These are phyloP conservation scores for Xylaria sp. DNA, from an alignment of 2,329 filamentous ascomycete genomes.

Conservation along the genomic window DNA sequence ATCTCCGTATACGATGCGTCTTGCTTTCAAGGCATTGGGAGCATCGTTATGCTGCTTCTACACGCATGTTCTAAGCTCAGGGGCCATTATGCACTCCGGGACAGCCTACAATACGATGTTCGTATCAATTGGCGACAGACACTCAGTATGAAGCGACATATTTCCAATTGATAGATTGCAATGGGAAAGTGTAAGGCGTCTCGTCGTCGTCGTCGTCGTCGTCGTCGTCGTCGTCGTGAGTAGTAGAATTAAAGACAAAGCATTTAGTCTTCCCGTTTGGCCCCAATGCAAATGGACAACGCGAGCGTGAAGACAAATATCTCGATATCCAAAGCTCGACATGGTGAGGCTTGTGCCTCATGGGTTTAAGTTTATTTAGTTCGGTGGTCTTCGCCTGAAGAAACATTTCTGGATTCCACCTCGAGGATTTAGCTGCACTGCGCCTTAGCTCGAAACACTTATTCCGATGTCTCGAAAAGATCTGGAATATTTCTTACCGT, in stretches of 20 bases:
- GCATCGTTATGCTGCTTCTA: neutral
- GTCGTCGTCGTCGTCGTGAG: neutral
- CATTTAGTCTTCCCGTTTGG: neutral
- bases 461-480: neutral
- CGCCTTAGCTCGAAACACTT: neutral
- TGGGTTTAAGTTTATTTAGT: neutral
- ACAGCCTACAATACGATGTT: neutral
- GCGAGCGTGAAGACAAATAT: neutral
- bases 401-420: neutral
- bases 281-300: neutral
- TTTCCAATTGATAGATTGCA: too few relatives aligned
- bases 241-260: conserved; percentile 41
- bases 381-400: neutral
- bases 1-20: neutral
- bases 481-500: neutral
- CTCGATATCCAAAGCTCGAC: neutral
- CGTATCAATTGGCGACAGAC: neutral
- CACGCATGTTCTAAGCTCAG: neutral
- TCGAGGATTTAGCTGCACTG: neutral
- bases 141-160: neutral
- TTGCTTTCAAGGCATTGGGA: neutral
- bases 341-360: neutral
- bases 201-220: neutral
- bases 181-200: neutral
- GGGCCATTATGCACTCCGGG: neutral